phyloP scores from a whole-genome alignment of 176 grass and related monocot genomes.

The Carex scoparia region DNA sequence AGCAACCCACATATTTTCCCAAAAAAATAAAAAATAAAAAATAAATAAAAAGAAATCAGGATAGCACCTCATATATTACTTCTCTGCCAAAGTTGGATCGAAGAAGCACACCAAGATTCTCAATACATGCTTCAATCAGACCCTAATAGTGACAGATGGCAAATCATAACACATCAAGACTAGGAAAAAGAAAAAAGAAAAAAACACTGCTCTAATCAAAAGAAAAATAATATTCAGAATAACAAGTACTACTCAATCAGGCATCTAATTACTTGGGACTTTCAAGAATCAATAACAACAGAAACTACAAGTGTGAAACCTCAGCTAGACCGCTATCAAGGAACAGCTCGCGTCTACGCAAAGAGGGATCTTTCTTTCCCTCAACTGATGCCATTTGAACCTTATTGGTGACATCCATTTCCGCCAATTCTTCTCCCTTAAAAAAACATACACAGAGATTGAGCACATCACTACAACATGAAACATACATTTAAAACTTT shows the following conservation, averaged over 20 bases:
- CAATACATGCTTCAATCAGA: conserved; percentile 55
- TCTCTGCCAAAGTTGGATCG: conserved; percentile 84
- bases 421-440: conserved; percentile 49
- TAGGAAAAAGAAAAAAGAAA: neutral
- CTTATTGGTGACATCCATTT: conserved; percentile 31
- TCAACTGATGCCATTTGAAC: conserved; percentile 24
- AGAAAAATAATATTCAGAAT: neutral
- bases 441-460: conserved; percentile 21
- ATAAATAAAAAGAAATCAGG: neutral
- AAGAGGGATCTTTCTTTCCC: conserved; percentile 72
- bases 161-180: neutral
- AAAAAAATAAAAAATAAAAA: neutral
- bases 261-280: neutral
- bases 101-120: conserved; percentile 69
- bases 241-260: neutral
- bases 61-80: conserved; percentile 66
- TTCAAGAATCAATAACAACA: conserved; percentile 13
- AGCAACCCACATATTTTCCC: neutral
- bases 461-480: neutral
- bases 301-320: conserved; percentile 33
- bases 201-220: neutral
- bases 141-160: conserved; percentile 32
- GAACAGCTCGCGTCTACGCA: conserved; percentile 70
- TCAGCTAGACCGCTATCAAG: conserved; percentile 72
- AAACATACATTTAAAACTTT: neutral